phyloP scores from a whole-genome alignment of 495 filamentous ascomycete species.

The Talaromyces trachyspermus region DNA sequence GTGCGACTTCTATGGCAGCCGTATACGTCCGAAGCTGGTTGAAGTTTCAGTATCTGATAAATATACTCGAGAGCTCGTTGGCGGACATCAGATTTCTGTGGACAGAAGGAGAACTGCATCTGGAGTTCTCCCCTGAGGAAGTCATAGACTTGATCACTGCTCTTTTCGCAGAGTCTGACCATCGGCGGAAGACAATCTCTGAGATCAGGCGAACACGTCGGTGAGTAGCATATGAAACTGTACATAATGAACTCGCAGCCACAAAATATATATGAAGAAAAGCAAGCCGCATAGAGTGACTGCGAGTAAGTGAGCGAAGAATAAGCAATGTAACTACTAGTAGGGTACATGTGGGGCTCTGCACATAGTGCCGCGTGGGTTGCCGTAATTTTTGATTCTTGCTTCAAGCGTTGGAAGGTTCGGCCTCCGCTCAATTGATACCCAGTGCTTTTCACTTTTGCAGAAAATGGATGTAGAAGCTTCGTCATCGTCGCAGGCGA shows the following conservation, averaged over 20 bases:
- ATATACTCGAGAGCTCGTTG: constrained; percentile 84
- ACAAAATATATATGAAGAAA: constrained; percentile 9
- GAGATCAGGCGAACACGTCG: constrained; percentile 56
- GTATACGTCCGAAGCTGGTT: constrained; percentile 82
- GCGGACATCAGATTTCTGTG: constrained; percentile 85
- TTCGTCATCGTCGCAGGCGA: constrained; percentile 21
- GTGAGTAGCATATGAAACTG: not conserved
- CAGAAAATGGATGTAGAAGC: constrained; percentile 7
- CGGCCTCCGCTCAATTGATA: not conserved
- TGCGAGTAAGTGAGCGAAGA: not conserved
- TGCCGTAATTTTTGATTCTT: constrained; percentile 39
- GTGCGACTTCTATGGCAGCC: constrained; percentile 55
- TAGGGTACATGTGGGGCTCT: constrained; percentile 16
- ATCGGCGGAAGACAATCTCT: constrained; percentile 65
- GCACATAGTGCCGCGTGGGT: constrained; percentile 18
- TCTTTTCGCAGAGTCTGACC: constrained; percentile 82
- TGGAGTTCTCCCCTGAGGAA: constrained; percentile 79
- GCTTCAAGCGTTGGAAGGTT: constrained; percentile 14
- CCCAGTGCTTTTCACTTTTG: not conserved
- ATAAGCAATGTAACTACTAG: not conserved
- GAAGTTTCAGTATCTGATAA: constrained; percentile 78
- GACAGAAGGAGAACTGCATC: constrained; percentile 73
- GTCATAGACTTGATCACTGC: constrained; percentile 81
- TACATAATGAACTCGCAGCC: too few relatives aligned
- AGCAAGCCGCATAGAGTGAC: not conserved